Evolutionary conservation across 1,284 basidiomycete genomes (phyloP), one percentile per base, ranked within the genome.

Genomic region (Entoloma clypeatum): DNA sequence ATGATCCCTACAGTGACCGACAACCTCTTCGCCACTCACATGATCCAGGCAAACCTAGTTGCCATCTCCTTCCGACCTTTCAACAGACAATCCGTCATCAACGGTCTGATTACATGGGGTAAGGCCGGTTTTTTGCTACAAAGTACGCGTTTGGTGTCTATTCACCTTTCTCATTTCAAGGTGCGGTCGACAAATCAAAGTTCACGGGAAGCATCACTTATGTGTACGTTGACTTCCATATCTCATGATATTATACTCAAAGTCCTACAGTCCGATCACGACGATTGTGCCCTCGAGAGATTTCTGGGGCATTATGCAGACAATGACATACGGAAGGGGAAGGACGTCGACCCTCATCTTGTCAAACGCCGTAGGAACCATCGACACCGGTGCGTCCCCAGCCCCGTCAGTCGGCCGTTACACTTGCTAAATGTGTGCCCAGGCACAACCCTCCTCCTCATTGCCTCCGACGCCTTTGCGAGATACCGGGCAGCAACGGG

Each of bases 291-390:
- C 79, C 17, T 65, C 78, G 7, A 62, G 52, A 35, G 48, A 61
- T 26, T 83, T 70, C 65, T 84, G 77, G 77, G 81, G 81, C 27
- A 77, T 84, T 51, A 63, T 78, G 54, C 69, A 82, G 60, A 65
- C 68, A 32, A 67, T 84, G 45, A 61, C 58, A n/a, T 82, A 77
- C 49, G 75, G 77, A 17, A 19, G 53, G 13, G 59, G n/a, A n/a
- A n/a, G n/a, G n/a, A n/a, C 62, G 5, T 69, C 58, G 10, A 60
- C 57, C n/a, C n/a, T n/a, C 21, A 75, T 79, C 40, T 57, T 83
- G 43, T 36, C 60, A 3, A 54, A 47, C 23, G 74, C 71, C 11
- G 71, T 77, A 17, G 81, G 81, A 46, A 78, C 84, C 43, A 76
- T 83, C 39, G 81, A 83, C 57, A 81, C 79, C 17, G 76, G 52